A percentile compares a stretch with the other conserved stretches of the same genome.
These are phyloP conservation scores for Epichloe festucae DNA, from an alignment of 2,329 filamentous ascomycete species.

Conservation along the genomic window DNA sequence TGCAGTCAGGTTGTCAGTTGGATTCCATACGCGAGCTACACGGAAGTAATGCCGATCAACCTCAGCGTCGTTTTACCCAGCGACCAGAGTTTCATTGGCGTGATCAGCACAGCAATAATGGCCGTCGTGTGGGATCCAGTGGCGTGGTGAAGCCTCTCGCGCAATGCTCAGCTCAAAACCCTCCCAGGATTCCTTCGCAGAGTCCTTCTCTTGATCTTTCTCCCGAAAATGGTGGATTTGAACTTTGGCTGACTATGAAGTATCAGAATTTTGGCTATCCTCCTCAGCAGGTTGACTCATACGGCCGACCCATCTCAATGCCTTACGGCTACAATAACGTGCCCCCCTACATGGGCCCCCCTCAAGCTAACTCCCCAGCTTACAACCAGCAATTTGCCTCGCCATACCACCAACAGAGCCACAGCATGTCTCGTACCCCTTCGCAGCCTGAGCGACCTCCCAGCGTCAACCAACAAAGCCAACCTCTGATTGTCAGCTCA, in stretches of 20 bases:
- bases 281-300: constrained; percentile 29
- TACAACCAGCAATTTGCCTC: constrained; percentile 34
- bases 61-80: constrained; percentile 31
- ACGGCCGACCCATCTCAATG: constrained; percentile 24
- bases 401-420: constrained; percentile 40
- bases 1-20: constrained; percentile 24
- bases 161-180: constrained; percentile 1
- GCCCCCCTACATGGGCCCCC: constrained; percentile 38
- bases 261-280: constrained; percentile 51
- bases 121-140: constrained; percentile 11
- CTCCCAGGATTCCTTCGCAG: constrained; percentile 4
- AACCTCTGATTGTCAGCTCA: constrained; percentile 49
- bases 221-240: constrained; percentile 57
- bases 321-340: constrained; percentile 32
- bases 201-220: constrained; percentile 43
- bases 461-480: constrained; percentile 48
- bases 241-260: constrained; percentile 58
- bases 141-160: constrained; percentile 3
- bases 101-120: constrained; percentile 11
- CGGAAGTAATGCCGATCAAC: constrained; percentile 22
- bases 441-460: constrained; percentile 62
- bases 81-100: constrained; percentile 26
- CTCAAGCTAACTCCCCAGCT: constrained; percentile 34
- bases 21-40: constrained; percentile 24
- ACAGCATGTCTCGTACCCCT: constrained; percentile 67